These are phyloP conservation scores for Aspergillus hortae DNA, from an alignment of 2,329 filamentous ascomycete genomes.

Conservation along the genomic window DNA sequence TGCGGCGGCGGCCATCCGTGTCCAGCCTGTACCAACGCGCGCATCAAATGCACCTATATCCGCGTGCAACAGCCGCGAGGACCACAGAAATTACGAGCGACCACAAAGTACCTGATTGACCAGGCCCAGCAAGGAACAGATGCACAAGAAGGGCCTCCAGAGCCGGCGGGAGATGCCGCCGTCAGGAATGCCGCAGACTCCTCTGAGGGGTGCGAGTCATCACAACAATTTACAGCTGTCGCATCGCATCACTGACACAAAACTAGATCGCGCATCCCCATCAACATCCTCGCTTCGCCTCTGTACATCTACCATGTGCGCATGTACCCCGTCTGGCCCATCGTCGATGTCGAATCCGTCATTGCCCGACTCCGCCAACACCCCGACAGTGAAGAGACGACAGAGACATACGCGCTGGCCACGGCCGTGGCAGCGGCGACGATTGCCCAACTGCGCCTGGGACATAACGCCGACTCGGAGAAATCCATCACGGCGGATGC, in stretches of 20 bases:
- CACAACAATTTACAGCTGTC: too few relatives aligned
- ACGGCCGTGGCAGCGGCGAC: slow-evolving; percentile 48
- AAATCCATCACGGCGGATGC: slow-evolving; percentile 29
- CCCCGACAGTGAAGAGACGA: slow-evolving; percentile 22
- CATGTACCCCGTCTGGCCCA: slow-evolving; percentile 52
- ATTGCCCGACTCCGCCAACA: slow-evolving; percentile 36
- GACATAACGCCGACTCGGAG: slow-evolving; percentile 18
- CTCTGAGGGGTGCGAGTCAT: too few relatives aligned
- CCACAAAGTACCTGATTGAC: slow-evolving; percentile 20
- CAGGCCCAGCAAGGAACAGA: slow-evolving; percentile 13
- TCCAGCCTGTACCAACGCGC: slow-evolving; percentile 42
- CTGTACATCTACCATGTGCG: slow-evolving; percentile 50
- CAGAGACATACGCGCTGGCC: slow-evolving; percentile 40
- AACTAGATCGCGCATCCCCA: slow-evolving; percentile 11
- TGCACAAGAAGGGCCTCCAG: neutral
- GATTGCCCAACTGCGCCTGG: slow-evolving; percentile 48
- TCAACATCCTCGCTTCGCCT: slow-evolving; percentile 24
- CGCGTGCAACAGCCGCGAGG: slow-evolving; percentile 45
- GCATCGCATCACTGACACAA: neutral
- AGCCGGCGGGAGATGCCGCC: neutral
- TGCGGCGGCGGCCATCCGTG: slow-evolving; percentile 50
- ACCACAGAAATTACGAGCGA: slow-evolving; percentile 39
- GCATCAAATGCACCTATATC: slow-evolving; percentile 52
- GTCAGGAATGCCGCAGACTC: neutral
- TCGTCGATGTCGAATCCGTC: slow-evolving; percentile 46